Evolutionary conservation across 2,329 filamentous ascomycete genomes (phyloP).

Genomic region (Penicillium sp.): DNA sequence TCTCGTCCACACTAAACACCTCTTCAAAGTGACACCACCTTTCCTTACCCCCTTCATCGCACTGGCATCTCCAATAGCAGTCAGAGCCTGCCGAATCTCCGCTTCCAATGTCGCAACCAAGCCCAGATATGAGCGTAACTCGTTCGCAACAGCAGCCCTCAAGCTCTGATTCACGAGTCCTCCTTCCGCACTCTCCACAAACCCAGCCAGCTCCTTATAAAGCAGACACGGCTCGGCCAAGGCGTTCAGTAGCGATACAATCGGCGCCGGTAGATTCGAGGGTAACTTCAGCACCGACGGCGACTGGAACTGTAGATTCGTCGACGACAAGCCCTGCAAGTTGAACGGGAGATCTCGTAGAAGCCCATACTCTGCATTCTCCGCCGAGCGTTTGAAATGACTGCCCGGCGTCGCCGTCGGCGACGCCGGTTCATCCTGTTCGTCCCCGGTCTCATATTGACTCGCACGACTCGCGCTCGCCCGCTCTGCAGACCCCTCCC

Average conservation of each 20-base stretch:
- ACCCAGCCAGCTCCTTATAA: slow-evolving; percentile 77
- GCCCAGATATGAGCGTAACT: slow-evolving; percentile 85
- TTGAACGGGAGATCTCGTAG: slow-evolving; percentile 87
- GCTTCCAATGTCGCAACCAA: slow-evolving; percentile 90
- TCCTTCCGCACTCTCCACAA: slow-evolving; percentile 77
- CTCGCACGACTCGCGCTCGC: slow-evolving; percentile 18
- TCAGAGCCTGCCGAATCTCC: slow-evolving; percentile 82
- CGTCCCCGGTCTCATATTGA: slow-evolving; percentile 26
- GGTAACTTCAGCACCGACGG: slow-evolving; percentile 74
- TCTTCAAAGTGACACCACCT: slow-evolving; percentile 87
- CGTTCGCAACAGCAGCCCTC: slow-evolving; percentile 78
- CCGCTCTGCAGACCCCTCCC: slow-evolving; percentile 25
- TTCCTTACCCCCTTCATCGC: slow-evolving; percentile 75
- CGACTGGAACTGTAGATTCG: slow-evolving; percentile 74
- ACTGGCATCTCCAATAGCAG: slow-evolving; percentile 61
- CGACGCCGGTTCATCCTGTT: slow-evolving; percentile 18
- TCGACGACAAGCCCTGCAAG: slow-evolving; percentile 86
- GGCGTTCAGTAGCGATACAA: slow-evolving; percentile 84
- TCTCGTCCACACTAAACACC: slow-evolving; percentile 95
- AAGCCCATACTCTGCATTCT: slow-evolving; percentile 66
- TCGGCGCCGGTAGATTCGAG: slow-evolving; percentile 74
- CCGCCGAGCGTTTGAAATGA: slow-evolving; percentile 44
- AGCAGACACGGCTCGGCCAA: slow-evolving; percentile 92
- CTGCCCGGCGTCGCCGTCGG: slow-evolving; percentile 36
- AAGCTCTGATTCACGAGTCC: slow-evolving; percentile 92